Conservation (phyloP, 768 basidiomycete genomes). For the Fomitopsis serialis region DNA sequence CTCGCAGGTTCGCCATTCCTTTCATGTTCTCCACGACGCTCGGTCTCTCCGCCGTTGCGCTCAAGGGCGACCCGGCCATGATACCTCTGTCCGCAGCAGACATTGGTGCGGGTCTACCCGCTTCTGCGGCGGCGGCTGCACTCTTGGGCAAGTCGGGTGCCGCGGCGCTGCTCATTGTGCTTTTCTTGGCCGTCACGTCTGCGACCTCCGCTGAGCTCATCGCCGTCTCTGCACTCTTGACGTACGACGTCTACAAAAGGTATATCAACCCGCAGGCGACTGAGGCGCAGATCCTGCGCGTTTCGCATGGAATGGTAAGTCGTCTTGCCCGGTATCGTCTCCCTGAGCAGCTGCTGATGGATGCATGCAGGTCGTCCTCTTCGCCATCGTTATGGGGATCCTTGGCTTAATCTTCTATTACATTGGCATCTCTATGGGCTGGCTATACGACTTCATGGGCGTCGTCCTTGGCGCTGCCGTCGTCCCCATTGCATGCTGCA, state of each 20-base stretch:
- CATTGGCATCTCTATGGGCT: constrained; percentile 90
- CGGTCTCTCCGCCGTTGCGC: constrained; percentile 83
- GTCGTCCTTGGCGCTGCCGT: constrained; percentile 83
- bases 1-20: constrained; percentile 71
- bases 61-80: constrained; percentile 57
- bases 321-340: neutral
- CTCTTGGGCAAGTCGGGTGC: constrained; percentile 79
- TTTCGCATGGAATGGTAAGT: constrained; percentile 62
- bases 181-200: constrained; percentile 84
- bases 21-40: constrained; percentile 84
- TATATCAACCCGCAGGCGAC: constrained; percentile 83
- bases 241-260: constrained; percentile 83
- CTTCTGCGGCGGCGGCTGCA: constrained; percentile 78
- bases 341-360: no score
- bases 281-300: constrained; percentile 61
- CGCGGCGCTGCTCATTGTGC: constrained; percentile 67
- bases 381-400: constrained; percentile 76
- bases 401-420: constrained; percentile 84
- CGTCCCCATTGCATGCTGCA: constrained; percentile 79
- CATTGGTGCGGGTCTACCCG: constrained; percentile 84
- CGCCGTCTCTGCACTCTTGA: constrained; percentile 78
- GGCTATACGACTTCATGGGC: constrained; percentile 92
- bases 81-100: constrained; percentile 48
- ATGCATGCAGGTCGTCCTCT: constrained; percentile 48
- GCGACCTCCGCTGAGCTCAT: constrained; percentile 89